These are phyloP conservation scores for Huntiella abstrusa DNA, from an alignment of 2,329 filamentous ascomycete species.

Conservation along the genomic window DNA sequence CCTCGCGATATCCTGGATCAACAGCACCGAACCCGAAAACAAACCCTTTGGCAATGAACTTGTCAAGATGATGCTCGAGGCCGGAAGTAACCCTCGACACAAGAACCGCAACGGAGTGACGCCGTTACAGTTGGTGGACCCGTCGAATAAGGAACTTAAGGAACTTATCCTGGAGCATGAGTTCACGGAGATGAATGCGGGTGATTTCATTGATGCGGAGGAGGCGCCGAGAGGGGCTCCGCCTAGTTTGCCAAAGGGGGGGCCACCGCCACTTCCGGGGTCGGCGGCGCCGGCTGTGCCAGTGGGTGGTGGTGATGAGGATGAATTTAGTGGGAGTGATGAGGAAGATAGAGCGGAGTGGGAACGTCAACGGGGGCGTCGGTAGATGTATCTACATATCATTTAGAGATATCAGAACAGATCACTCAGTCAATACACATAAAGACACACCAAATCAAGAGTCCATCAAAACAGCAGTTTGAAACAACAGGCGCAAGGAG, in stretches of 20 bases:
- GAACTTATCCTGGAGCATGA: constrained; percentile 51
- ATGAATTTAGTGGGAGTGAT: constrained; percentile 45
- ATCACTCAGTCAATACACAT: too few species aligned
- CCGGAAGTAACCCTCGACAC: constrained; percentile 40
- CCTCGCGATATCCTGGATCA: constrained; percentile 59
- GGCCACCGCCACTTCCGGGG: constrained; percentile 11
- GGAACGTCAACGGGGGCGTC: constrained; percentile 29
- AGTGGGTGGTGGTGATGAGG: constrained; percentile 24
- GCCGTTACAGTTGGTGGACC: constrained; percentile 54
- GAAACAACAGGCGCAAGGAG: neutral
- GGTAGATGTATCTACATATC: neutral
- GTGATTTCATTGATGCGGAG: constrained; percentile 32
- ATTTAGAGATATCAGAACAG: neutral
- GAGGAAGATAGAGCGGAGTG: constrained; percentile 45
- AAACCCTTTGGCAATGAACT: constrained; percentile 46
- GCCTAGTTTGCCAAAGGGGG: constrained; percentile 12
- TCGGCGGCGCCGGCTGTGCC: constrained; percentile 12
- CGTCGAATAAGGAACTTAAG: constrained; percentile 41
- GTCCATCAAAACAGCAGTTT: neutral
- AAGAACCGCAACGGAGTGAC: constrained; percentile 58
- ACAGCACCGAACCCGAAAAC: constrained; percentile 43
- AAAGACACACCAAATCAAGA: too few species aligned
- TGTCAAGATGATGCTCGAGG: constrained; percentile 66
- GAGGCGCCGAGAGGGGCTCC: constrained; percentile 14
- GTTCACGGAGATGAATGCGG: constrained; percentile 39